Conservation (phyloP, 306 rosid genomes). For the Vigna unguiculata region DNA sequence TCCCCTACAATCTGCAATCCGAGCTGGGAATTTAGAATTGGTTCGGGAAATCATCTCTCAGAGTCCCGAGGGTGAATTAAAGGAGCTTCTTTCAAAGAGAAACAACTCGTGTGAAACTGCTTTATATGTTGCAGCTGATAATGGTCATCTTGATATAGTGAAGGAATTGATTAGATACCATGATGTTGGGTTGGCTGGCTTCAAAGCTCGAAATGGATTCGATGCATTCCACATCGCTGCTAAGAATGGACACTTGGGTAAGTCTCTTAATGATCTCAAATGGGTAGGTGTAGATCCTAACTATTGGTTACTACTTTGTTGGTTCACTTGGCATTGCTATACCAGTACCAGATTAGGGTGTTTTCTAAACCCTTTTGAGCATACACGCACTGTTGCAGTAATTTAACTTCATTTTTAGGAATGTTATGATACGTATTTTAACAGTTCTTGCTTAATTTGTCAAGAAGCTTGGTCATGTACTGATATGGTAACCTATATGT, state of each 20-base stretch:
- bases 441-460: constrained; percentile 16
- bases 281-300: not conserved
- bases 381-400: not conserved
- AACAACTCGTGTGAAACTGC: constrained; percentile 74
- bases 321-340: constrained; percentile 21
- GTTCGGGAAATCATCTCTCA: constrained; percentile 56
- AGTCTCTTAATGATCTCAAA: constrained; percentile 34
- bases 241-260: constrained; percentile 76
- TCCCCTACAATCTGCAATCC: constrained; percentile 64
- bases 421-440: constrained; percentile 15
- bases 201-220: constrained; percentile 72
- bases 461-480: not conserved
- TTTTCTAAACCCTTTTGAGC: constrained; percentile 19
- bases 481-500: constrained; percentile 29
- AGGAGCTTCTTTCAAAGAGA: constrained; percentile 62
- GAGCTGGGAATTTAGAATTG: constrained; percentile 66
- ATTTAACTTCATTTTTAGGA: constrained; percentile 36
- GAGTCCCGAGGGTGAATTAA: constrained; percentile 55
- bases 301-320: not conserved
- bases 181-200: constrained; percentile 59
- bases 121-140: constrained; percentile 69
- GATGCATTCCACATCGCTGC: constrained; percentile 89
- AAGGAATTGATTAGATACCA: constrained; percentile 62
- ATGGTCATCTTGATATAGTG: constrained; percentile 61
- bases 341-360: constrained; percentile 32